Base-by-base conservation (phyloP, 108 stramenopile genomes). In the Epipyxis sp. region DNA sequence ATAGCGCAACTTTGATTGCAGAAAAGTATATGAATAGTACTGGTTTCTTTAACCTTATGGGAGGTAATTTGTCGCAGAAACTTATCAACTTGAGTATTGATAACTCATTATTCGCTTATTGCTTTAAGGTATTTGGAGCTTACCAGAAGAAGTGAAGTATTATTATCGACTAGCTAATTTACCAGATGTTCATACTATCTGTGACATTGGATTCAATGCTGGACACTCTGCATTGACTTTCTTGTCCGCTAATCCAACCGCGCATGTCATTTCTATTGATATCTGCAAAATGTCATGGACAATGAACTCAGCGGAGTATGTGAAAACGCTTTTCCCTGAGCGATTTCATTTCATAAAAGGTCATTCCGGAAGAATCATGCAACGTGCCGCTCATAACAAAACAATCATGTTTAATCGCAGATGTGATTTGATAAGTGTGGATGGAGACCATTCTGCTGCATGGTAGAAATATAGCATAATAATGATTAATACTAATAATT, bases 141-240 rank as follows among this genome's bases (percentile, higher is more conserved):
- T n/a, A n/a, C n/a, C n/a, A n/a, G n/a, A 57, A 25, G 54, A 57
- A 57, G 25, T 57, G 54, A 16, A 20, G 20, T 25, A 20, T 16
- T 57, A 57, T 25, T 20, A 16, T 25, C 54, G 54, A 57, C 16
- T 57, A 25, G 54, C 54, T 16, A 16, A 57, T 16, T 20, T 20
- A 20, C 54, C 54, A 16, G 16, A 25, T 57, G 54, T 57, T 20
- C 16, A 57, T 16, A 57, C 54, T 20, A 57, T 57, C 25, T 57
- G 54, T 25, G 54, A 57, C 16, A 57, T 57, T 57, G 54, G 54
- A 20, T 57, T 57, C 54, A 57, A 57, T 25, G 54, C 54, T 57
- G 54, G 54, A 57, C 25, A 57, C 54, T 57, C 54, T 57, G 54
- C 54, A 25, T 25, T 57, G 20, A 20, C 25, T 20, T 57, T 16